Evolutionary conservation across 768 basidiomycete genomes (phyloP), one percentile per base, ranked within the genome.

Genomic region (Mycena venus): DNA sequence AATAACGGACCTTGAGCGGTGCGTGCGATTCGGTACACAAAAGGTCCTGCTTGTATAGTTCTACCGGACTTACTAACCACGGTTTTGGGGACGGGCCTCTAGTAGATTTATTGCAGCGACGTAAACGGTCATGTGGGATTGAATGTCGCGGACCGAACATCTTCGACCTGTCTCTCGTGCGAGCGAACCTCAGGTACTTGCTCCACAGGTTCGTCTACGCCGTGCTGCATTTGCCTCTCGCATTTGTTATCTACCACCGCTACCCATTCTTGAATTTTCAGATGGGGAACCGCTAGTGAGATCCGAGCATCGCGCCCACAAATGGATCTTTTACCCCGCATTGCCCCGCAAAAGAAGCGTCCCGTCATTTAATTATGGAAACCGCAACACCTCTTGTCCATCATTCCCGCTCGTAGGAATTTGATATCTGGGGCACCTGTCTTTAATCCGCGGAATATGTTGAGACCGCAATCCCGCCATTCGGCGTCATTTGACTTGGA

Each of bases 311-410:
- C 61, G 51, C 9, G 61, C 29, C 60, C 19, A n/a, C 68, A 8
- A 73, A 73, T 61, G 63, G 67, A 53, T 44, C 25, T 47, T 59
- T 70, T 76, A 70, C 75, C 72, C 75, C 75, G 72, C 75, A 70
- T 76, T 69, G 73, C 75, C 71, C 71, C 75, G 73, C 71, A 72
- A 32, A 68, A 61, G 59, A 73, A 49, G 68, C 10, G 3, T 2
- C 31, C 34, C 11, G 7, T 2, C 56, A 68, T 44, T 68, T 31
- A 73, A 76, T 68, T 67, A 58, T 75, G 68, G 75, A 76, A 72
- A 55, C 65, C 7, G 23, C n/a, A 32, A 17, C 25, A 56, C 40
- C 66, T 72, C 64, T 49, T 34, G 19, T 65, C 36, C 68, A 51
- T 63, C 51, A 60, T 47, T 32, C 21, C 17, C 47, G n/a, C 58